A percentile compares a stretch with the other conserved stretches of the same genome.
Evolutionary conservation across 2,329 filamentous ascomycete species (phyloP).

Genomic region (Fusarium chlamydosporum): DNA sequence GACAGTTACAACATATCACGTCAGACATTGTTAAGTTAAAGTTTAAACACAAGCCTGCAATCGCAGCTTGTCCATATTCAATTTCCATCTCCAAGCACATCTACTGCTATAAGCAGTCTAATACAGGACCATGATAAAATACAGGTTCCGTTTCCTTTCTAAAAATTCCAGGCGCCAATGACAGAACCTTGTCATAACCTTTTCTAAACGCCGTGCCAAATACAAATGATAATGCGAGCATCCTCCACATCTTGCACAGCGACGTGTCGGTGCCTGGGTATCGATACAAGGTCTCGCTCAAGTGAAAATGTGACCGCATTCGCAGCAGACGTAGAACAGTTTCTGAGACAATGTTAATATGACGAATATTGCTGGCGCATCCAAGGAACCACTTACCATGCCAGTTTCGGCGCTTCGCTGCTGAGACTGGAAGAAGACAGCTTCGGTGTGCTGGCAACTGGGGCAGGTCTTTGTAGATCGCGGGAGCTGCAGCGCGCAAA

Average conservation of each 20-base stretch:
- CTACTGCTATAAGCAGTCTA: slow-evolving; percentile 17
- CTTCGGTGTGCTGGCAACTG: slow-evolving; percentile 86
- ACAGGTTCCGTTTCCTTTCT: slow-evolving; percentile 35
- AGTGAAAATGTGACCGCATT: slow-evolving; percentile 89
- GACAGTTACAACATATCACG: slow-evolving; percentile 17
- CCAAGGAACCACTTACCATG: slow-evolving; percentile 78
- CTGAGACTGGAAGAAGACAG: slow-evolving; percentile 99
- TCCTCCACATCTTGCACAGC: slow-evolving; percentile 39
- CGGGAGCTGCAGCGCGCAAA: slow-evolving; percentile 78
- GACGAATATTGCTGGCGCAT: not conserved
- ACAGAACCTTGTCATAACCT: slow-evolving; percentile 28
- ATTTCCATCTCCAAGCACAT: slow-evolving; percentile 26
- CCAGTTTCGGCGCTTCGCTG: slow-evolving; percentile 96
- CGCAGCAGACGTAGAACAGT: slow-evolving; percentile 94
- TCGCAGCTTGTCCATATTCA: slow-evolving; percentile 14
- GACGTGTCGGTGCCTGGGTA: slow-evolving; percentile 40
- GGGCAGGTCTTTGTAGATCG: slow-evolving; percentile 89
- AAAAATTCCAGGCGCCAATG: slow-evolving; percentile 31
- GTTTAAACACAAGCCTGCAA: slow-evolving; percentile 16
- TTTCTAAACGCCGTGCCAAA: slow-evolving; percentile 46
- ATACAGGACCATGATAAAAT: slow-evolving; percentile 39
- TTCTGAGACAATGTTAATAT: slow-evolving; percentile 67
- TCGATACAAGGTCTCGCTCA: slow-evolving; percentile 55
- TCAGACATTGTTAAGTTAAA: not conserved
- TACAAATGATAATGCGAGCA: slow-evolving; percentile 40